Base-by-base conservation (phyloP, 352 stramenopile genomes). In the Elongisporangium anandrum region DNA sequence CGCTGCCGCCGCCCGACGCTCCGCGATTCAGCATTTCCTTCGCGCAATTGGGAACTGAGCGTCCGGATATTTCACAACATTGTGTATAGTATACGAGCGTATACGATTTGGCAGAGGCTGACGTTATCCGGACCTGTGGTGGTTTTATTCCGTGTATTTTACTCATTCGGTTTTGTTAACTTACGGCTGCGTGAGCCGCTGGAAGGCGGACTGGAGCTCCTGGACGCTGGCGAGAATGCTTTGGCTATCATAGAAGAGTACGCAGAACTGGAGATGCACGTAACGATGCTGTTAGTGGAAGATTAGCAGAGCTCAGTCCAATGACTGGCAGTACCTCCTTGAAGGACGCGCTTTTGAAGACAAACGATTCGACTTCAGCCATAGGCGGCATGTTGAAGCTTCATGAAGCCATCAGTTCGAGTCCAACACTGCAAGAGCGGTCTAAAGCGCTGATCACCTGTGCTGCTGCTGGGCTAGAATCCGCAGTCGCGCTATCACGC, bases 371-470 rank as follows among this genome's bases (percentile, higher is more conserved):
- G 21, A 84, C 66, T 39, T 84, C 77, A 10, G 41, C 47, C 41
- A 87, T 80, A 16, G 73, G 79, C 48, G 79, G 79, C 16, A 76
- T 76, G 21, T 61, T 69, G 39, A 81, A 77, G 53, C 77, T 78
- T 49, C 10, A 23, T 19, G 0, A n/a, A 3, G 50, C 54, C 12
- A 47, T 49, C 20, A 60, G 7, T 61, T 48, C 1, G 2, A 17
- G 12, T 4, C 8, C 16, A 49, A 21, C 23, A 54, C 9, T 13
- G 26, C 24, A 1, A 55, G 24, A 13, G 4, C 13, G 19, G 41
- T 1, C 12, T 1, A 34, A 26, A 3, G 52, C 49, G 9, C 9
- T 15, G 23, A 61, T 41, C 65, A 85, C 77, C 59, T 70, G 52
- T 63, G 75, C 22, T 88, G 79, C 34, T 45, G 34, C 57, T 87